These are phyloP conservation scores for Litsea cubeba DNA, from an alignment of 164 flowering plant genomes.

Conservation along the genomic window DNA sequence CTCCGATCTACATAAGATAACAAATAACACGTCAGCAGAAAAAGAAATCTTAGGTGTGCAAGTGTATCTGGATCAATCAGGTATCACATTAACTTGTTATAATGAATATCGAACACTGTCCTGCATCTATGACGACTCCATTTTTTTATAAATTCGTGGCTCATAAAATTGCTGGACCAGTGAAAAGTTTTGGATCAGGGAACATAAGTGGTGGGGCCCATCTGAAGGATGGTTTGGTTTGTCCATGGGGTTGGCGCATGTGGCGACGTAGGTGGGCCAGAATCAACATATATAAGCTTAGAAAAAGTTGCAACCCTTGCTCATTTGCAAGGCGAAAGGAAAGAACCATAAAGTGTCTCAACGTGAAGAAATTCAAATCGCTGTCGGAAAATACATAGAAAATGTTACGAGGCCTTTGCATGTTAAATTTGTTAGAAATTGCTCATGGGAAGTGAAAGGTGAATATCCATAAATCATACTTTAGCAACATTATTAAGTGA, in stretches of 20 bases:
- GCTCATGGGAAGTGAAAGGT: background rate
- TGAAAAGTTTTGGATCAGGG: background rate
- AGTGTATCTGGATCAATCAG: background rate
- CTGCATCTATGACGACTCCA: background rate
- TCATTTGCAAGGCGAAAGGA: background rate
- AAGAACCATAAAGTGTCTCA: background rate
- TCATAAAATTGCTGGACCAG: background rate
- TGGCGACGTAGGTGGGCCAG: background rate
- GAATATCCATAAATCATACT: background rate
- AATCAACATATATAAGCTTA: background rate
- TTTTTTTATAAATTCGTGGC: background rate
- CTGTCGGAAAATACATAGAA: background rate
- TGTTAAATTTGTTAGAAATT: background rate
- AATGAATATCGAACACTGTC: background rate
- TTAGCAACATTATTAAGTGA: too few species aligned
- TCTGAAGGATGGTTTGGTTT: background rate
- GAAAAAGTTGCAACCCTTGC: too few species aligned
- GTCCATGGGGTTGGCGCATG: background rate
- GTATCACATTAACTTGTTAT: background rate
- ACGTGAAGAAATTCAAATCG: background rate
- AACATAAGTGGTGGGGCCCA: background rate
- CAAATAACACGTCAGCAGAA: background rate
- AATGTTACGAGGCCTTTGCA: background rate
- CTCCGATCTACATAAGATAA: constrained; percentile 67
- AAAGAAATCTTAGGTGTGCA: background rate